phyloP scores from a whole-genome alignment of 495 filamentous ascomycete genomes.

The Podospora sp. region DNA sequence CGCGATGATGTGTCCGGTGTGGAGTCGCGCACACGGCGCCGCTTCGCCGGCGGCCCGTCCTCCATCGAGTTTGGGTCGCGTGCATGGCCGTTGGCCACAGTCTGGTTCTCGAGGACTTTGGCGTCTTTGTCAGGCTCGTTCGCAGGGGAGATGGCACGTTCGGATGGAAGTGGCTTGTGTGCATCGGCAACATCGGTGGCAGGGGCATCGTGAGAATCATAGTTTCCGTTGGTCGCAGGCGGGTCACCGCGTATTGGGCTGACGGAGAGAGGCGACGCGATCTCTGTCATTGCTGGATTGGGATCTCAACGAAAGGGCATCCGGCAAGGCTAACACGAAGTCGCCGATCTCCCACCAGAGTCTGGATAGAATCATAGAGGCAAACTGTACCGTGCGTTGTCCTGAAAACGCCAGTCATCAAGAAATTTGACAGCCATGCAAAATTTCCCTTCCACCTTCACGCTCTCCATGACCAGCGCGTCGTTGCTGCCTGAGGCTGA shows the following conservation, averaged over 20 bases:
- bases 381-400: conserved; percentile 45
- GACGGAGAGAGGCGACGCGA: conserved; percentile 45
- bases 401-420: conserved; percentile 41
- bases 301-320: conserved; percentile 69
- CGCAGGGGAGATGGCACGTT: conserved; percentile 1
- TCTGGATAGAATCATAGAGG: conserved; percentile 64
- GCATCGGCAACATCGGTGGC: conserved; percentile 9
- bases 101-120: neutral
- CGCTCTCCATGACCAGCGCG: conserved; percentile 26
- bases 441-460: conserved; percentile 35
- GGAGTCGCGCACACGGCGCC: conserved; percentile 63
- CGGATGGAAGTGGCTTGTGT: neutral
- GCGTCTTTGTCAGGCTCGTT: neutral
- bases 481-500: conserved; percentile 34
- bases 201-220: conserved; percentile 17
- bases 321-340: conserved; percentile 60
- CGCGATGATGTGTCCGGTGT: conserved; percentile 42
- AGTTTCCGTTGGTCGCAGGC: conserved; percentile 35
- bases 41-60: conserved; percentile 67
- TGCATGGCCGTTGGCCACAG: conserved; percentile 7
- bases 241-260: conserved; percentile 44
- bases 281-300: conserved; percentile 59
- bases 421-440: conserved; percentile 47
- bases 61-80: conserved; percentile 23
- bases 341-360: conserved; percentile 61